Percentiles rank a stretch among this genome's conserved stretches.
Evolutionary conservation across 257 asterid genomes (phyloP).

Genomic region (Ligustrum vulgare): DNA sequence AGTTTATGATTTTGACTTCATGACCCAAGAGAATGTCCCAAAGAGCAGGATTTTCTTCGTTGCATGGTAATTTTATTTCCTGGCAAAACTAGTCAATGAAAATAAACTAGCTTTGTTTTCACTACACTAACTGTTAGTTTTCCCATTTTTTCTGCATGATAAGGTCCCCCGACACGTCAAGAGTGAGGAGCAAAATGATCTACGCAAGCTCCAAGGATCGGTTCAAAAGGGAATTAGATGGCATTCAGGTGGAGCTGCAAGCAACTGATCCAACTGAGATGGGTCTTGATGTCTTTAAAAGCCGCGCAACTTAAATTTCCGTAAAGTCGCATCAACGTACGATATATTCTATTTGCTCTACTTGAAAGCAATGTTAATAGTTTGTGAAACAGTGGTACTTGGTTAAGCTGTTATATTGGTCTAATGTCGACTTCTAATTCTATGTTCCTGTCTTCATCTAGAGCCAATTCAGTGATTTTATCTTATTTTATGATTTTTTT

Average conservation of each 20-base stretch:
- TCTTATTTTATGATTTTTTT: slow-evolving; percentile 16
- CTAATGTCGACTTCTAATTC: slow-evolving; percentile 29
- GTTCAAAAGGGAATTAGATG: slow-evolving; percentile 47
- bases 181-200: slow-evolving; percentile 47
- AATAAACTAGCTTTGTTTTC: background rate
- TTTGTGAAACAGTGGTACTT: slow-evolving; percentile 36
- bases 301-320: slow-evolving; percentile 37
- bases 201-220: slow-evolving; percentile 49
- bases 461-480: slow-evolving; percentile 12
- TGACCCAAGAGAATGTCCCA: slow-evolving; percentile 38
- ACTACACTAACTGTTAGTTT: background rate
- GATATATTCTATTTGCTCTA: slow-evolving; percentile 27
- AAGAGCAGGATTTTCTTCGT: slow-evolving; percentile 47
- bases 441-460: slow-evolving; percentile 13
- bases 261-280: slow-evolving; percentile 50
- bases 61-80: slow-evolving; percentile 33
- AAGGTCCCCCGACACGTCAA: slow-evolving; percentile 45
- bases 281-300: slow-evolving; percentile 40
- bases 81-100: background rate
- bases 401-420: slow-evolving; percentile 35
- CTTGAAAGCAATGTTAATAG: slow-evolving; percentile 48
- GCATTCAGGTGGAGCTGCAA: slow-evolving; percentile 49
- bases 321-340: slow-evolving; percentile 15
- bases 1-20: slow-evolving; percentile 40
- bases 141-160: background rate